Base-by-base conservation (phyloP, 2,329 filamentous ascomycete genomes). In the Trichoderma arundinaceum region DNA sequence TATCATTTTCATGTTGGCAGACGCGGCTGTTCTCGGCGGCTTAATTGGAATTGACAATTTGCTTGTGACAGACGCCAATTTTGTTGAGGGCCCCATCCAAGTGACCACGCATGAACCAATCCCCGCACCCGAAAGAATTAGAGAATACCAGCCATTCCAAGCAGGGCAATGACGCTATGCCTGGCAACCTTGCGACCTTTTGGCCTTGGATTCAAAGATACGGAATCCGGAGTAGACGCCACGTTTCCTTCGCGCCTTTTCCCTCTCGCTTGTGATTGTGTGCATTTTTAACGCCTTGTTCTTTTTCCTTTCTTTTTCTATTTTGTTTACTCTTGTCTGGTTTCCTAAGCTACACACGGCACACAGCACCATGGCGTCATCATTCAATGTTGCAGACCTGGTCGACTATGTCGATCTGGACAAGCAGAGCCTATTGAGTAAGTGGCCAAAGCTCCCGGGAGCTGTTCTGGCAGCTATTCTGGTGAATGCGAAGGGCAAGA, bases 371-470 rank as follows among this genome's bases (percentile, higher is more conserved):
- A 61, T 84, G 82, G 76, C 77, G 69, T 73, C 52, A 41, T 46
- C 76, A 66, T 70, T 77, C 39, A 46, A 35, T 41, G 69, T 76
- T 54, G 73, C 74, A 68, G 77, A 83, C 69, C 70, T 87, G 71
- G 78, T 90, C 71, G 53, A 90, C 74, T 83, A 92, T 75, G 80
- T 92, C 70, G 87, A 92, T 76, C 82, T 92, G 65, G 81, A 82
- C 77, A 87, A 92, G 80, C 83, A 80, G 77, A 90, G 88, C 77
- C 78, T 93, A 65, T 80, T 86, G 68, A 77, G 90, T 92, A 84
- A 68, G 87, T 80, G 44, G 43, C 39, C 35, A 62, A 17, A 48
- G 58, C 60, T 64, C 17, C 22, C 4, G 22, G 22, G 2, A 28
- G 22, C 22, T 28, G 22, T 35, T 35, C 13, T 15, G 33, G 1